These are phyloP conservation scores for Viridothelium virens DNA, from an alignment of 495 filamentous ascomycete genomes.

Conservation along the genomic window DNA sequence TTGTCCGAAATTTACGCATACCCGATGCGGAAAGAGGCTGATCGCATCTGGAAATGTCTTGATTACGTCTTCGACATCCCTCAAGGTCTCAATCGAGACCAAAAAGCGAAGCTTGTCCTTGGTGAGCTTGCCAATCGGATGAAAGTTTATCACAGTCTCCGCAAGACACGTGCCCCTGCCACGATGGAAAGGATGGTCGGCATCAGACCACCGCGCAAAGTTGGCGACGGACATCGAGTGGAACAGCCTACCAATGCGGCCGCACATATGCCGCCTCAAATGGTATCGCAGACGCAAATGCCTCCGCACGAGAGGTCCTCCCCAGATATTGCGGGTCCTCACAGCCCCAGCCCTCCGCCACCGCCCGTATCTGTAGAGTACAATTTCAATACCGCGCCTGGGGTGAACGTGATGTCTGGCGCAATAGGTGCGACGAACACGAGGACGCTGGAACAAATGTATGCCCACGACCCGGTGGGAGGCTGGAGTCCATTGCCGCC, in stretches of 20 bases:
- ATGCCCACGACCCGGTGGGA: neutral
- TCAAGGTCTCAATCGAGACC: conserved; percentile 34
- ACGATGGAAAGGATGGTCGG: conserved; percentile 26
- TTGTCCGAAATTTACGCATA: conserved; percentile 47
- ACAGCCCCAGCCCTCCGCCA: neutral
- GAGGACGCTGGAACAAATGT: conserved; percentile 10
- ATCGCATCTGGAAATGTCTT: conserved; percentile 60
- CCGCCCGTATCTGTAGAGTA: neutral
- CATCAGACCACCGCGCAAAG: neutral
- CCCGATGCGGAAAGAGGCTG: conserved; percentile 47
- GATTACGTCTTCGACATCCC: conserved; percentile 64
- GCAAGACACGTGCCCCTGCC: conserved; percentile 35
- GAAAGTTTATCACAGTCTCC: conserved; percentile 33
- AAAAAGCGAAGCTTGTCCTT: conserved; percentile 40
- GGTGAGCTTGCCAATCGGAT: conserved; percentile 36
- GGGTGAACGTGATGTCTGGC: conserved; percentile 2
- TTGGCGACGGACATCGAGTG: conserved; percentile 8
- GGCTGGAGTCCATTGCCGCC: conserved; percentile 14
- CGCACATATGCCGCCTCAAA: neutral
- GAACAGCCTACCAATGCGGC: neutral
- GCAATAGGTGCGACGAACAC: neutral
- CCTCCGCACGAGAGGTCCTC: conserved; percentile 2
- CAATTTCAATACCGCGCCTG: conserved; percentile 7
- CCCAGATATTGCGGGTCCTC: neutral
- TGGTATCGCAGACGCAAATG: neutral